Conservation (phyloP, 2,329 filamentous ascomycete species). For the Sclerotinia nivalis region DNA sequence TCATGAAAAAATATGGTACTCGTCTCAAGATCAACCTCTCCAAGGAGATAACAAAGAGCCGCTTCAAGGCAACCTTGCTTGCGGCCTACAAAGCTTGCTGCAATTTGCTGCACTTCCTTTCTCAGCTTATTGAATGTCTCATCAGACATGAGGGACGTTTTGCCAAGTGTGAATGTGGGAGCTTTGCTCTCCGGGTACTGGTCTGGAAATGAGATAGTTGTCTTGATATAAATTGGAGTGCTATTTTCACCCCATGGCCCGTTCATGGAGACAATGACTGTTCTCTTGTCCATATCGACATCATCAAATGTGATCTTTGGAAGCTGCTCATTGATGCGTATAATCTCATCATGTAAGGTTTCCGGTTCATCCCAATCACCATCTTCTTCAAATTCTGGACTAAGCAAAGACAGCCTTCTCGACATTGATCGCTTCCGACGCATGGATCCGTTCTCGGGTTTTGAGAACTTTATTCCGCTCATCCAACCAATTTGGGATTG, state of each 20-base stretch:
- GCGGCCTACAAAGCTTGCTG: constrained; percentile 55
- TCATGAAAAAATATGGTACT: constrained; percentile 62
- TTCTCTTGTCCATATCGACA: constrained; percentile 62
- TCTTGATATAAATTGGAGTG: constrained; percentile 61
- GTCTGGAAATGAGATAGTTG: constrained; percentile 60
- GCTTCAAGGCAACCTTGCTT: constrained; percentile 64
- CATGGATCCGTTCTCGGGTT: constrained; percentile 31
- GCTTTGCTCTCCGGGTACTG: constrained; percentile 59
- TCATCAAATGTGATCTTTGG: constrained; percentile 66
- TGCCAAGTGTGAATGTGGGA: constrained; percentile 61
- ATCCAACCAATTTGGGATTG: constrained; percentile 68
- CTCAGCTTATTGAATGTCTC: constrained; percentile 55
- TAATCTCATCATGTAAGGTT: constrained; percentile 63
- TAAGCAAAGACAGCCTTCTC: constrained; percentile 38
- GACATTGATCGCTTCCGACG: constrained; percentile 32
- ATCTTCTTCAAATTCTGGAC: constrained; percentile 41
- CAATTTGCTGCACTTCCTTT: constrained; percentile 57
- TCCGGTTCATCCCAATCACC: constrained; percentile 59
- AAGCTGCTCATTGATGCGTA: constrained; percentile 61
- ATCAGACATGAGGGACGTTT: constrained; percentile 61
- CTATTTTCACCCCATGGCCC: constrained; percentile 62
- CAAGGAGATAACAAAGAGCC: constrained; percentile 62
- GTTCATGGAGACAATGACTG: constrained; percentile 60
- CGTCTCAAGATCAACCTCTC: constrained; percentile 60
- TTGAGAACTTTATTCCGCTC: constrained; percentile 65